phyloP scores from a whole-genome alignment of 202 grass and related monocot genomes.

The Zoysia matrella region DNA sequence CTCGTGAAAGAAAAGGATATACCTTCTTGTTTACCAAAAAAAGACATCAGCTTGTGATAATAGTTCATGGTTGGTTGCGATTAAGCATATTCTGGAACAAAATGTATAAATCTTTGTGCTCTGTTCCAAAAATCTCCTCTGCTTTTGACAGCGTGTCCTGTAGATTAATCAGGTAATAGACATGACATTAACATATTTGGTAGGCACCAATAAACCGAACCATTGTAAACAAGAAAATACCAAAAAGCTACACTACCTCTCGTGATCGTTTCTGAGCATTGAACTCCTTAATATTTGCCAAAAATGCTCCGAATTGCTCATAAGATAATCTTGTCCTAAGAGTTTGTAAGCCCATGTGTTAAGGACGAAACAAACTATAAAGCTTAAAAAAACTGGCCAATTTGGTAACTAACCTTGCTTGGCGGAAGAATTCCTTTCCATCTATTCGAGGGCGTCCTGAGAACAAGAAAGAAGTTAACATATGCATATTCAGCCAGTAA shows the following conservation, averaged over 20 bases:
- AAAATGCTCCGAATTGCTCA: conserved; percentile 91
- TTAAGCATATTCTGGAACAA: conserved; percentile 87
- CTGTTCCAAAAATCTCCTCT: conserved; percentile 89
- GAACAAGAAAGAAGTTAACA: conserved; percentile 29
- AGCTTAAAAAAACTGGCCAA: conserved; percentile 6
- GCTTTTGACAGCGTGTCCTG: conserved; percentile 86
- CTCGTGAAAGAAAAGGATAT: background rate
- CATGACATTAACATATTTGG: conserved; percentile 3
- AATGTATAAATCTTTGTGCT: conserved; percentile 84
- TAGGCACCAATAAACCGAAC: background rate
- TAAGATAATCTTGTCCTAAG: conserved; percentile 83
- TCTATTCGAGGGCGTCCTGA: conserved; percentile 76
- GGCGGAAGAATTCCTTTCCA: conserved; percentile 96
- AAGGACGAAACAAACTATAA: conserved; percentile 6
- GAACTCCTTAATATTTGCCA: conserved; percentile 85
- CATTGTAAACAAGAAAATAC: background rate
- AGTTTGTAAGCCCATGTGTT: conserved; percentile 22
- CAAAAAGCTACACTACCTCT: conserved; percentile 51
- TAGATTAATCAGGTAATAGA: conserved; percentile 26
- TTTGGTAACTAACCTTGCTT: conserved; percentile 73
- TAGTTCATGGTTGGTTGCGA: conserved; percentile 62
- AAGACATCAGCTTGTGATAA: background rate
- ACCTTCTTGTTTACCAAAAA: conserved; percentile 31
- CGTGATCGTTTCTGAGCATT: conserved; percentile 82
- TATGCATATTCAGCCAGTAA: conserved; percentile 17